Conservation (phyloP, 106 monocot species). For the Platanthera guangdongensis region DNA sequence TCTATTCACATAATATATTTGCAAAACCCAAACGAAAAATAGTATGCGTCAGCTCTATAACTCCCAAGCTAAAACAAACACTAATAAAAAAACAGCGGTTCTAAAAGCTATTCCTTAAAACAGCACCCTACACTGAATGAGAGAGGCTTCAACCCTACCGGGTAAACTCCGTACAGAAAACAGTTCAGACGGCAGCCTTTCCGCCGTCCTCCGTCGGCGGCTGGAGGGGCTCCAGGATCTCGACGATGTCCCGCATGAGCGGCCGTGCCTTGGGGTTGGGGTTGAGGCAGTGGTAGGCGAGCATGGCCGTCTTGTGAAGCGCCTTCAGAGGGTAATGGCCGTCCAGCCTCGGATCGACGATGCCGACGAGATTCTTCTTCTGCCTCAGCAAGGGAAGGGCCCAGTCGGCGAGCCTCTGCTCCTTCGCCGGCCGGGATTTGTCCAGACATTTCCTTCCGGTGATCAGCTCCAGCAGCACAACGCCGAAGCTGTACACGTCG, state of each 20-base stretch:
- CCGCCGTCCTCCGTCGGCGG: conserved; percentile 1
- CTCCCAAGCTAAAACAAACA: neutral
- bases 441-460: conserved; percentile 54
- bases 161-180: neutral
- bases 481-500: conserved; percentile 68
- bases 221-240: conserved; percentile 52
- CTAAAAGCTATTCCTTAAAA: neutral
- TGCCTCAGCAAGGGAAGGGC: conserved; percentile 39
- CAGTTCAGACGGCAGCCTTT: neutral
- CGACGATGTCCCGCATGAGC: conserved; percentile 59
- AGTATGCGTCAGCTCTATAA: no score
- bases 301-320: conserved; percentile 38
- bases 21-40: no score
- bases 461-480: conserved; percentile 55
- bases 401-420: conserved; percentile 61
- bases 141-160: neutral
- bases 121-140: neutral
- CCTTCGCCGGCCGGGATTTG: conserved; percentile 33
- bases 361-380: conserved; percentile 40
- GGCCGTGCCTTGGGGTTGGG: conserved; percentile 69
- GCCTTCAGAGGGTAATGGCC: conserved; percentile 42
- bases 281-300: conserved; percentile 56
- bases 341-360: conserved; percentile 45
- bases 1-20: no score
- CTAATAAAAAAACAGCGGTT: neutral